These are phyloP conservation scores for Picea abies DNA, from an alignment of 83 land plant genomes.

Conservation along the genomic window DNA sequence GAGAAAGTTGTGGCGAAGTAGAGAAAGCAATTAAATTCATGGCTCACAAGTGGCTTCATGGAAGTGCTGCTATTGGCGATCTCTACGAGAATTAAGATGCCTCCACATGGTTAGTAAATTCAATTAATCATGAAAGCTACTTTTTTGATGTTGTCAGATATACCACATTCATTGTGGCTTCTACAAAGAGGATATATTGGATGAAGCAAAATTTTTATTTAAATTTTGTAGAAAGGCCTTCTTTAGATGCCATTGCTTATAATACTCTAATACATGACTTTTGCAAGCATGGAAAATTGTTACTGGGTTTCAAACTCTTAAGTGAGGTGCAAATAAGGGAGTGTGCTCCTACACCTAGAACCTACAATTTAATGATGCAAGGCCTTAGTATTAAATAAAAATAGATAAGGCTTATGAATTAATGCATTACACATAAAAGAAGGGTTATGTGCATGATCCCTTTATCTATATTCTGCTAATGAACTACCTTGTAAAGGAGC, in stretches of 20 bases:
- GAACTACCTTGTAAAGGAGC: slow-evolving; percentile 50
- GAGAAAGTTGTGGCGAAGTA: slow-evolving; percentile 56
- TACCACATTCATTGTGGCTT: slow-evolving; percentile 56
- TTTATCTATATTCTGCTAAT: slow-evolving; percentile 54
- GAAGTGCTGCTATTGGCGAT: slow-evolving; percentile 56
- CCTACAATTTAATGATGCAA: slow-evolving; percentile 62
- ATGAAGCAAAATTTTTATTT: slow-evolving; percentile 65
- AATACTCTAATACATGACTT: slow-evolving; percentile 55
- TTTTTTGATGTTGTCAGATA: slow-evolving; percentile 60
- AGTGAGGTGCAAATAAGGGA: slow-evolving; percentile 74
- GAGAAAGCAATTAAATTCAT: slow-evolving; percentile 67
- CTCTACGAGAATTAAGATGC: neutral
- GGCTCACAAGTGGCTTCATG: slow-evolving; percentile 65
- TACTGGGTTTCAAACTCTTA: slow-evolving; percentile 65
- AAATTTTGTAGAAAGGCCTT: slow-evolving; percentile 58
- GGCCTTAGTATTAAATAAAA: slow-evolving; percentile 43
- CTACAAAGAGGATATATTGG: slow-evolving; percentile 65
- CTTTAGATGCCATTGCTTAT: slow-evolving; percentile 50
- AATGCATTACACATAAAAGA: slow-evolving; percentile 58
- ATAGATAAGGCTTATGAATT: slow-evolving; percentile 54
- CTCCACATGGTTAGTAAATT: slow-evolving; percentile 31
- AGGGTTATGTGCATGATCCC: slow-evolving; percentile 43
- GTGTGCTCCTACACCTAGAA: slow-evolving; percentile 45
- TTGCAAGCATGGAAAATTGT: slow-evolving; percentile 59
- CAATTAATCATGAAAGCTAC: slow-evolving; percentile 29